These are phyloP conservation scores for Diplocarpon mali DNA, from an alignment of 2,329 filamentous ascomycete species.

Conservation along the genomic window DNA sequence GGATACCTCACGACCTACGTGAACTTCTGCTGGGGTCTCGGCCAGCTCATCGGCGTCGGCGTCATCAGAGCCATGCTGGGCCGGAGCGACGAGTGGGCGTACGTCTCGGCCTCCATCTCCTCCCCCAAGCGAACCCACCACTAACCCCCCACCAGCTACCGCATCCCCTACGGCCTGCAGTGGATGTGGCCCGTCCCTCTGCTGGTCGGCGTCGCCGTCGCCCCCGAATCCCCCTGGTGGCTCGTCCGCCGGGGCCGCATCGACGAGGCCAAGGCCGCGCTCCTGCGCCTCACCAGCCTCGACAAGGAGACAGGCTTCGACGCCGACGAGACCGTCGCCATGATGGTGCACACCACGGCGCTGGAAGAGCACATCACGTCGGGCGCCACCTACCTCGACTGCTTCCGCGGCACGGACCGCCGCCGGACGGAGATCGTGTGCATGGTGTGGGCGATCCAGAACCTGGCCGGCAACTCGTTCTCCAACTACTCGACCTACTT, in stretches of 20 bases:
- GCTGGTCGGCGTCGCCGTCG: constrained; percentile 34
- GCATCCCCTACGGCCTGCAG: constrained; percentile 39
- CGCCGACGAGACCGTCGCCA: constrained; percentile 37
- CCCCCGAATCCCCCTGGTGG: constrained; percentile 42
- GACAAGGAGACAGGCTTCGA: constrained; percentile 34
- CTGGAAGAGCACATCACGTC: constrained; percentile 37
- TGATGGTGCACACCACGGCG: constrained; percentile 47
- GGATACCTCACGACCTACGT: constrained; percentile 45
- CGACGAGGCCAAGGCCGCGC: constrained; percentile 34
- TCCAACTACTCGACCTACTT: constrained; percentile 54
- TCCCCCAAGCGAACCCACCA: not conserved
- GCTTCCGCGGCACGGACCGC: constrained; percentile 37
- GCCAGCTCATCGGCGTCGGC: constrained; percentile 39
- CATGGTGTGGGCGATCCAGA: constrained; percentile 55
- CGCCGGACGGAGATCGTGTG: constrained; percentile 45
- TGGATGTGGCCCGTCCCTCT: constrained; percentile 43
- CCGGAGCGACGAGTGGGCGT: constrained; percentile 37
- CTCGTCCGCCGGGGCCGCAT: constrained; percentile 35
- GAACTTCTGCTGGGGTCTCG: constrained; percentile 44
- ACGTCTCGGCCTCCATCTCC: constrained; percentile 15
- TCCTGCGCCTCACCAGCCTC: constrained; percentile 25
- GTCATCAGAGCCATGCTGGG: constrained; percentile 37
- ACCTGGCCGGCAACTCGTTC: constrained; percentile 51
- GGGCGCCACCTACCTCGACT: constrained; percentile 39
- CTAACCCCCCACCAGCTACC: constrained; percentile 1